Base-by-base conservation (phyloP, 2,329 filamentous ascomycete species). In the Aspergillus melleus region DNA sequence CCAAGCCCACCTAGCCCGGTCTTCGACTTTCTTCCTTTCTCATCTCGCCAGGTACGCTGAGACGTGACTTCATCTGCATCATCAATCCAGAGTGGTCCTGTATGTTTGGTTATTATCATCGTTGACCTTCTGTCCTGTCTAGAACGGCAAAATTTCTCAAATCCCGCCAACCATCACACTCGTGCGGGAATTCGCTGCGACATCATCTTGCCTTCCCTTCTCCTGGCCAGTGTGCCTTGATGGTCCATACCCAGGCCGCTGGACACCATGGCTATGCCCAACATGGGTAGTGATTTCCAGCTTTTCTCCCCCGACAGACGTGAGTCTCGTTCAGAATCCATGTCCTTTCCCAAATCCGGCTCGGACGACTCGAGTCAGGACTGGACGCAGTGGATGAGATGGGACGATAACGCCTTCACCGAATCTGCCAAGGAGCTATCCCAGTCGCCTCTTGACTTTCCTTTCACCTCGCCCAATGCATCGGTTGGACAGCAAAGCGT, bases 301-400 rank as follows among this genome's bases (percentile, higher is more conserved):
- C 69, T 75, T 8, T 75, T 74, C 57, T 73, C 72, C 36, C 67
- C 72, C 22, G 62, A 63, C 42, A 61, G 66, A 61, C 60, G 66
- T 65, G 42, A 49, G 54, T 62, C 66, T 8, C 61, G 67, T 8
- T 54, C 61, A 6, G 65, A 65, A 6, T 61, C 58, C 19, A 61
- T 63, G 54, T 63, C 61, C 6, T 63, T 67, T 26, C 55, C 68
- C 2, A 63, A 68, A 12, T 58, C 68, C 24, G 54, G 64, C 19
- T 57, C 61, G 46, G 72, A 76, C 29, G 70, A 72, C 26, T 53
- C 66, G 10, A 71, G 64, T n/a, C 72, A 76, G 59, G 77, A 79
- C 55, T 79, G 77, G 77, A 76, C 74, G 12, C 75, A 79, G 62
- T 79, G 77, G 77, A 79, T 79, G 77, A 69, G 73, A 67, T 79